A percentile compares a stretch with the other conserved stretches of the same genome.
phyloP scores from a whole-genome alignment of 345 rosid genomes.

The Jatropha curcas region DNA sequence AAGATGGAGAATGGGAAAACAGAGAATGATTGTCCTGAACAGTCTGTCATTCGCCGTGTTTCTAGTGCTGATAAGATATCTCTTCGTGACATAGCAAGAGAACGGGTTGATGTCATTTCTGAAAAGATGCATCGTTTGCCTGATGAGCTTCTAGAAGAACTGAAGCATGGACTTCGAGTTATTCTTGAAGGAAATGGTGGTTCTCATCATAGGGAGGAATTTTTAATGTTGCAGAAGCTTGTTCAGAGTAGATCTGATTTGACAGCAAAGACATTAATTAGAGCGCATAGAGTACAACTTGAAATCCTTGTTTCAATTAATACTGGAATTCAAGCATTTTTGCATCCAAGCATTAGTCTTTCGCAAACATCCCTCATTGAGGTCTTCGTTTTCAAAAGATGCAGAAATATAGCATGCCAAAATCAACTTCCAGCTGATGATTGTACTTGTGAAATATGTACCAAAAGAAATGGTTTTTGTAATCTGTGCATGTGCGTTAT shows the following conservation, averaged over 20 bases:
- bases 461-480: constrained; percentile 88
- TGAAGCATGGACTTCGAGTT: constrained; percentile 68
- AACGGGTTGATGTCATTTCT: constrained; percentile 68
- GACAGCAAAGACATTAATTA: constrained; percentile 71
- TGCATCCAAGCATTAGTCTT: constrained; percentile 82
- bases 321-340: constrained; percentile 87
- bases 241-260: constrained; percentile 80
- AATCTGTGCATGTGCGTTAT: constrained; percentile 97
- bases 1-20: constrained; percentile 71
- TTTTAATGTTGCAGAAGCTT: constrained; percentile 71
- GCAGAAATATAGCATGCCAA: constrained; percentile 92
- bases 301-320: constrained; percentile 89
- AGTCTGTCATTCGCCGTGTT: constrained; percentile 60
- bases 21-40: constrained; percentile 66
- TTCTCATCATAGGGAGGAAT: constrained; percentile 75
- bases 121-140: constrained; percentile 80
- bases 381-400: constrained; percentile 82
- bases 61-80: constrained; percentile 73
- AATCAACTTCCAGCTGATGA: constrained; percentile 91
- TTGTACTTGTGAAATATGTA: constrained; percentile 78
- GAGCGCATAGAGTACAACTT: constrained; percentile 81
- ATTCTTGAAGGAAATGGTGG: constrained; percentile 90
- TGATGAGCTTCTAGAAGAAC: constrained; percentile 73
- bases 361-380: constrained; percentile 83
- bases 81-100: constrained; percentile 83